A percentile compares a stretch with the other conserved stretches of the same genome.
phyloP scores from a whole-genome alignment of 2,329 filamentous ascomycete species.

The Cladorrhinum sp. region DNA sequence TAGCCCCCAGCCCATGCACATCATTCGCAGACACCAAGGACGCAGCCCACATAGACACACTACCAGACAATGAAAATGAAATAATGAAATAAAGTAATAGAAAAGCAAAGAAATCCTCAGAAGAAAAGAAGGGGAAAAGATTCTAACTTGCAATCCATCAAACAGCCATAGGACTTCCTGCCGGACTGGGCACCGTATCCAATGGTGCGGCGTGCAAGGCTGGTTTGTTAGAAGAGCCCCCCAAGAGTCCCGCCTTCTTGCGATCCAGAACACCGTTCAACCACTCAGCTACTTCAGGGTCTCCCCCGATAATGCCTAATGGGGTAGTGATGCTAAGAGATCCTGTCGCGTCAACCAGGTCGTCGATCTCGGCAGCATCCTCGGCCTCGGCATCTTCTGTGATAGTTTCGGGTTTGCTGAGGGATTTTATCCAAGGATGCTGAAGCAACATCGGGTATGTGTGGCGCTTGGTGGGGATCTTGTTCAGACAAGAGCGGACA shows the following conservation, averaged over 20 bases:
- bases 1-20: background rate
- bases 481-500: slow-evolving; percentile 85
- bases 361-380: slow-evolving; percentile 31
- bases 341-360: slow-evolving; percentile 42
- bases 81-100: background rate
- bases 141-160: background rate
- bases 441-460: slow-evolving; percentile 86
- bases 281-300: slow-evolving; percentile 85
- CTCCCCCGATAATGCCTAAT: slow-evolving; percentile 50
- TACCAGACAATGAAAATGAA: background rate
- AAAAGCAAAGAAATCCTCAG: background rate
- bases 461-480: slow-evolving; percentile 87
- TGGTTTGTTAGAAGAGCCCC: slow-evolving; percentile 59
- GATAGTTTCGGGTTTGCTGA: slow-evolving; percentile 33
- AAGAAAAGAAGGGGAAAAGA: background rate
- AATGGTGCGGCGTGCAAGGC: slow-evolving; percentile 85
- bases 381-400: slow-evolving; percentile 37
- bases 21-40: background rate
- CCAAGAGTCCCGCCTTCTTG: slow-evolving; percentile 54
- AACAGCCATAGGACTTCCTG: slow-evolving; percentile 37
- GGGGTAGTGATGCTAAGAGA: slow-evolving; percentile 40
- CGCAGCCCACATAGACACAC: background rate
- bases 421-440: slow-evolving; percentile 74
- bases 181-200: slow-evolving; percentile 61
- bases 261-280: slow-evolving; percentile 68